A percentile compares a stretch with the other conserved stretches of the same genome.
These are phyloP conservation scores for Metarhizium anisopliae DNA, from an alignment of 2,329 filamentous ascomycete genomes.

Conservation along the genomic window DNA sequence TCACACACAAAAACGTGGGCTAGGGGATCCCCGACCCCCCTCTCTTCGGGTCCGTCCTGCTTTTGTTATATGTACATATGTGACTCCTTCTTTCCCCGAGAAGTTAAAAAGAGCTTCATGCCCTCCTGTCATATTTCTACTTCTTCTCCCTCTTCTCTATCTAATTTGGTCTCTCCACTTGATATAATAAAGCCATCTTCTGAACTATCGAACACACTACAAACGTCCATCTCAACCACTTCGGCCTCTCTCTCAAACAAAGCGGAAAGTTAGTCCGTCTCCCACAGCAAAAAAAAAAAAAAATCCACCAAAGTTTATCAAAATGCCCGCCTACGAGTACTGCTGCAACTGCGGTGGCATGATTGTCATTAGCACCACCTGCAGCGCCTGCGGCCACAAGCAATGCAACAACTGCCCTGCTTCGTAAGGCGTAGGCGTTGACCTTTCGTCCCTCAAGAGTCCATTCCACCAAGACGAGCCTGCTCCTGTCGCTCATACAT, in stretches of 20 bases:
- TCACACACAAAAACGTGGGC: not conserved
- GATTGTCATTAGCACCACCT: slow-evolving; percentile 48
- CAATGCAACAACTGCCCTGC: slow-evolving; percentile 38
- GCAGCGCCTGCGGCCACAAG: slow-evolving; percentile 39
- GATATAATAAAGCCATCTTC: not conserved
- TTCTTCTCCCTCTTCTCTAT: not conserved
- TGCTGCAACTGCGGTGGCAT: slow-evolving; percentile 48
- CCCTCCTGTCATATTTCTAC: not conserved
- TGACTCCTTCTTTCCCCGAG: not conserved
- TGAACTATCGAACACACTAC: not conserved
- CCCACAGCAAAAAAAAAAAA: not conserved
- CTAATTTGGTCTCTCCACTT: not conserved
- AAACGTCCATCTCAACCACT: not conserved
- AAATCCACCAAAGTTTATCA: slow-evolving; percentile 8
- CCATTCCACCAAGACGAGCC: too few relatives aligned
- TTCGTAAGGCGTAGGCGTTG: not conserved
- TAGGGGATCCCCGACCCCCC: not conserved
- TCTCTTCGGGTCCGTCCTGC: not conserved
- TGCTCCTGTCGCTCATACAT: too few relatives aligned
- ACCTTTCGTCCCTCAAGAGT: not conserved
- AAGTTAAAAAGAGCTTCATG: not conserved
- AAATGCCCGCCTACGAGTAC: slow-evolving; percentile 39
- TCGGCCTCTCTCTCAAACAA: not conserved
- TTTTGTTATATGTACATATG: not conserved
- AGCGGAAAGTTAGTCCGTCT: not conserved